Evolutionary conservation across 768 basidiomycete species (phyloP), one percentile per base, ranked within the genome.

Genomic region (Hebeloma cylindrosporum): DNA sequence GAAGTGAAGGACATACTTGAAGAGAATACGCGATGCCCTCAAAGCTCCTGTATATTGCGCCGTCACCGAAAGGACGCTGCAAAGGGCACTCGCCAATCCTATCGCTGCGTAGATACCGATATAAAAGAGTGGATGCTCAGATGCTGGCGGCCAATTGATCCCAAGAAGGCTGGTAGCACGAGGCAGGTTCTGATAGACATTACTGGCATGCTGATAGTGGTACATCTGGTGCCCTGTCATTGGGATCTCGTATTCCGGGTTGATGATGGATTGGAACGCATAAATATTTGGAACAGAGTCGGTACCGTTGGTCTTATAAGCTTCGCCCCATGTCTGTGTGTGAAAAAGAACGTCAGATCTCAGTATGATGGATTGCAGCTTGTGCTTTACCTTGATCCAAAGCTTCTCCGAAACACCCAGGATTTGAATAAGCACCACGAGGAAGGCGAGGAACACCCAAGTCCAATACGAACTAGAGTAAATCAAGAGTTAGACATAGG

Each of bases 321-420:
- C 83, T 48, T 81, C 75, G 7, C 85, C 84, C 87, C 87, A 90
- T 22, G 70, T 68, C 79, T 80, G 25, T 20, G 0, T 17, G 25
- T 43, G 8, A 27, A n/a, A 29, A 50, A 14, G 45, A 14, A 10
- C 6, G 23, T 11, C 11, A 5, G 17, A 23, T 26, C 26, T 30
- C n/a, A 33, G 13, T 18, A 41, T n/a, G 25, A 26, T 5, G 26
- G 31, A 18, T 9, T 16, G 58, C 3, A 33, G n/a, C n/a, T n/a
- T n/a, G n/a, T n/a, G n/a, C n/a, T n/a, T n/a, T n/a, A 85, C 79
- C 72, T 78, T 88, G 56, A 92, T 83, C 88, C 88, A 92, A 4
- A 83, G 52, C 60, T 83, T 85, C 61, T 87, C 83, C 0, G 66
- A 58, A 2, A 85, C 67, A 6, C 76, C 73, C 18, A 85, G 56